phyloP scores from a whole-genome alignment of 805 yeast genomes.

The Starmerella vaccinii region DNA sequence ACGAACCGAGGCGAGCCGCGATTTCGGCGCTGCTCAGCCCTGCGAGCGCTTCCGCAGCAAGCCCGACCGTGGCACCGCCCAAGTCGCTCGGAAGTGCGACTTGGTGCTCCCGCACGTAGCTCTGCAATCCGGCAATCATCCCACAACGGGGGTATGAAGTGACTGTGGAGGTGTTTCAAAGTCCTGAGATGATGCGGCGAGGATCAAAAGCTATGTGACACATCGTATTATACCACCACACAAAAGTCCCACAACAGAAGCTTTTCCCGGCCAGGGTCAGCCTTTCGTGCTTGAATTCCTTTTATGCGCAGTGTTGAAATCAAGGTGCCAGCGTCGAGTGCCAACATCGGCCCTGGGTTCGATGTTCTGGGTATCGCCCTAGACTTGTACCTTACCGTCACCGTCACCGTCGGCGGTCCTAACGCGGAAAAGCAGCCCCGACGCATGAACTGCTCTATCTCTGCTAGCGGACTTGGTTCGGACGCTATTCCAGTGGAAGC shows the following conservation, averaged over 20 bases:
- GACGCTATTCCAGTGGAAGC: constrained; percentile 66
- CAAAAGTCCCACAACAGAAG: not conserved
- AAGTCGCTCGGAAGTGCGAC: constrained; percentile 20
- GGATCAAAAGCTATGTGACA: constrained; percentile 2
- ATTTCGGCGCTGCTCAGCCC: constrained; percentile 17
- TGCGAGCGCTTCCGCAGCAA: constrained; percentile 20
- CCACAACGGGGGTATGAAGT: not conserved
- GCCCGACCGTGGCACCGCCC: constrained; percentile 19
- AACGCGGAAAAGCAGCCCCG: constrained; percentile 36
- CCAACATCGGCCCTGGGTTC: constrained; percentile 97
- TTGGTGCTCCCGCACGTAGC: constrained; percentile 20
- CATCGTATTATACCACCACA: not conserved
- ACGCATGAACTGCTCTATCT: constrained; percentile 45
- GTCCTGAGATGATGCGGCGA: not conserved
- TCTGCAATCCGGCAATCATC: constrained; percentile 24
- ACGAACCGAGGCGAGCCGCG: constrained; percentile 17
- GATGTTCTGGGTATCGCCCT: constrained; percentile 93
- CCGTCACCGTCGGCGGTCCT: constrained; percentile 51
- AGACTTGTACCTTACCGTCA: constrained; percentile 58
- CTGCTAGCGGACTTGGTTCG: constrained; percentile 73
- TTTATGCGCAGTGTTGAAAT: constrained; percentile 22
- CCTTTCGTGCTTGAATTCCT: not conserved
- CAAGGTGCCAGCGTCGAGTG: constrained; percentile 81
- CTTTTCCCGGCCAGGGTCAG: not conserved
- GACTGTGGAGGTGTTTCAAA: not conserved